Base-by-base conservation (phyloP, 2,329 filamentous ascomycete genomes). In the Diaporthe sp. region DNA sequence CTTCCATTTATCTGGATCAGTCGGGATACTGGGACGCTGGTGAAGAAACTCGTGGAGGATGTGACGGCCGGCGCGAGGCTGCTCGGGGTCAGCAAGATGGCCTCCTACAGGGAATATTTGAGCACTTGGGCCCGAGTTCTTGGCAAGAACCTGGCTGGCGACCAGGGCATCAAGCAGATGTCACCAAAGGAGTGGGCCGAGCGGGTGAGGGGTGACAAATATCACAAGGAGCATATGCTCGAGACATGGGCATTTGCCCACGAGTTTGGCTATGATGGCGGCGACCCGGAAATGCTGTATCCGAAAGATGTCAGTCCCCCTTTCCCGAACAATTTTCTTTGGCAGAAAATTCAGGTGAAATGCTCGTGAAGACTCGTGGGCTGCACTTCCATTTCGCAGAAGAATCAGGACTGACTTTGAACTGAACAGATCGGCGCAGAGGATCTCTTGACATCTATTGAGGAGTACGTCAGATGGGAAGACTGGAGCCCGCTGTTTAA, bases 41-140 rank as follows among this genome's bases (percentile, higher is more conserved):
- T 61, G 12, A 61, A 61, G 58, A 61, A 61, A n/a, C 58, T 61
- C 2, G 58, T 61, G 58, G 58, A 42, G 12, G 37, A 61, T 17
- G 58, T 61, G 58, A 22, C 3, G 37, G 37, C 58, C 37, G 37
- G 58, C 22, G 20, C 37, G 13, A 61, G 22, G 10, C n/a, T 61
- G n/a, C 58, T 61, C 12, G 58, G 58, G 0, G 58, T 61, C 58
- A 61, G 58, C 58, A 15, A 15, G 12, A 61, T 42, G 34, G 58
- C 58, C 58, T 28, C 58, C 22, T 42, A 42, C 6, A 42, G 58
- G 58, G 58, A 61, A 2, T 61, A 61, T 7, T 3, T 61, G n/a
- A 10, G 15, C 22, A 42, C 13, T 7, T 61, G 58, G 58, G 58
- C 58, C 4, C 37, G 37, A 3, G 20, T 28, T 25, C 13, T 42